Base-by-base conservation (phyloP, 2,329 filamentous ascomycete genomes). In the Sclerotinia trifoliorum region DNA sequence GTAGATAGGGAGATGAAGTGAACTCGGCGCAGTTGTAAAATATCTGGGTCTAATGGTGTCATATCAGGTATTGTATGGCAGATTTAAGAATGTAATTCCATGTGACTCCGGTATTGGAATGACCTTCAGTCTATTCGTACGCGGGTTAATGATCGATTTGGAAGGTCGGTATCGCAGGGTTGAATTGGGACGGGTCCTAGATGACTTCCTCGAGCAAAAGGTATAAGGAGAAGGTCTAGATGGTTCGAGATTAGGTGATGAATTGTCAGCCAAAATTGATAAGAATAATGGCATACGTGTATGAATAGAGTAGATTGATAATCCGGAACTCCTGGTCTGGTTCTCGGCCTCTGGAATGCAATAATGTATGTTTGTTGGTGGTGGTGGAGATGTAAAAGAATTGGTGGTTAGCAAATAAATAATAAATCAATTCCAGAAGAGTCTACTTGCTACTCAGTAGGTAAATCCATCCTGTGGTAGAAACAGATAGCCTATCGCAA, bases 261-360 rank as follows among this genome's bases (percentile, higher is more conserved):
- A 60, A 60, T 60, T 46, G 57, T 61, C 58, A 61, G 58, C 58
- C 32, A 2, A 17, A 35, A 10, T 15, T n/a, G 58, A 61, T 32
- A 35, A 35, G 26, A 2, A 48, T 32, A 3, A 24, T n/a, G 19
- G n/a, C 58, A 17, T 61, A 49, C 58, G n/a, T 35, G n/a, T n/a
- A n/a, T 1, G 17, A 24, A 49, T n/a, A 17, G 26, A 3, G 19
- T 10, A 5, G 15, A 46, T n/a, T 29, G 8, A 48, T 48, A 60
- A 39, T n/a, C 32, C 54, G 32, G 32, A 39, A 39, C 11, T 35
- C n/a, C 32, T 56, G 54, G 35, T n/a, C n/a, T 56, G 54, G 54
- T 24, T 39, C 32, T 56, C 32, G 54, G 35, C 54, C 54, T 3
- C 39, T 21, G 13, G 39, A 7, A 1, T 7, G 21, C 11, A 56